Conservation (phyloP, 2,329 filamentous ascomycete species). For the Didymella pomorum region DNA sequence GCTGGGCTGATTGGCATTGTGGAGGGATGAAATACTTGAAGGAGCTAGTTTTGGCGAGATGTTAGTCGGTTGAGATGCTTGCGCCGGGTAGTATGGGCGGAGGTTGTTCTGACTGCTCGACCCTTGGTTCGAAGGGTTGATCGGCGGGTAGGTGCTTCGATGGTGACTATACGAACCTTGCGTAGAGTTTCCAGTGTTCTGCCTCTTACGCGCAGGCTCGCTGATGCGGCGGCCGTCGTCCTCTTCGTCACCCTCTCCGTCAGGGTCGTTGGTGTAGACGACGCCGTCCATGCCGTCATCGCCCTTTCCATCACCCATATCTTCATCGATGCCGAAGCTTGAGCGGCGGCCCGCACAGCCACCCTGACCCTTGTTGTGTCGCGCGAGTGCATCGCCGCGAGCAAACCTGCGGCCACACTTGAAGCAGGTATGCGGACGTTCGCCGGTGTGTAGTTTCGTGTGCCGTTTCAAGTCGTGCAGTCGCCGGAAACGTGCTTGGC, state of each 20-base stretch:
- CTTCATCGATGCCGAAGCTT: conserved; percentile 83
- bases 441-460: conserved; percentile 94
- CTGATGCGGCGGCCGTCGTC: conserved; percentile 64
- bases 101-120: conserved; percentile 41
- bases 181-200: conserved; percentile 64
- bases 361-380: conserved; percentile 94
- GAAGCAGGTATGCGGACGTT: conserved; percentile 91
- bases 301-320: conserved; percentile 59
- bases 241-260: conserved; percentile 66
- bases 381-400: conserved; percentile 89
- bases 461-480: conserved; percentile 96
- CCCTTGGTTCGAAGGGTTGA: conserved; percentile 54
- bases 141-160: conserved; percentile 79
- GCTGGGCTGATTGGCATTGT: conserved; percentile 54
- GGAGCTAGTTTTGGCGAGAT: conserved; percentile 50
- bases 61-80: conserved; percentile 50
- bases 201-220: conserved; percentile 77
- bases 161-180: conserved; percentile 70
- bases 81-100: conserved; percentile 47
- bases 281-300: conserved; percentile 71
- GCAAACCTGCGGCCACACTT: conserved; percentile 96
- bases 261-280: conserved; percentile 64
- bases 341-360: conserved; percentile 91
- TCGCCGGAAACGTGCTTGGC: conserved; percentile 88
- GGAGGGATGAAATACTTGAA: conserved; percentile 48